Percentiles rank a stretch among this genome's conserved stretches.
phyloP scores from a whole-genome alignment of 1,284 basidiomycete species.

The Wallemia ichthyophaga region DNA sequence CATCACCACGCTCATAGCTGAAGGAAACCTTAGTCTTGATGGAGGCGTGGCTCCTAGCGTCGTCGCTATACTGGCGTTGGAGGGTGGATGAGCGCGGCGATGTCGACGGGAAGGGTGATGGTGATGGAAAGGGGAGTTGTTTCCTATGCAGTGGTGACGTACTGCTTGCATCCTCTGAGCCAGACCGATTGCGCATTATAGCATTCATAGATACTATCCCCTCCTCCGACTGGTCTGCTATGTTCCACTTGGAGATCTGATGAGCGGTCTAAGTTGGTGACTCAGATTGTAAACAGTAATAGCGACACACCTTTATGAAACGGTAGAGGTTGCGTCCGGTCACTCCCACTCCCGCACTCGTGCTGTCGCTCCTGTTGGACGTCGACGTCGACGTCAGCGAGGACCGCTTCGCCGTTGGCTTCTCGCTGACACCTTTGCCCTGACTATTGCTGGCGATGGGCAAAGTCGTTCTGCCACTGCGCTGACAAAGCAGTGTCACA shows the following conservation, averaged over 20 bases:
- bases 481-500: constrained; percentile 68
- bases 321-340: constrained; percentile 45
- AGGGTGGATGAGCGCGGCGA: too few species aligned
- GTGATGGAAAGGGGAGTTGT: too few species aligned
- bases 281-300: too few species aligned
- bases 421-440: too few species aligned
- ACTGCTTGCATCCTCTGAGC: background rate
- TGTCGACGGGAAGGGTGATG: too few species aligned
- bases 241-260: background rate
- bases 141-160: too few species aligned
- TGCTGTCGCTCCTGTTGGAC: too few species aligned
- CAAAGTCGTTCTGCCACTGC: constrained; percentile 59
- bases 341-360: too few species aligned
- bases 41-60: background rate
- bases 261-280: background rate
- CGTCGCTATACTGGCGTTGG: background rate
- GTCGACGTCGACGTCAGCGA: too few species aligned
- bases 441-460: constrained; percentile 51
- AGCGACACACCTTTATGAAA: constrained; percentile 38
- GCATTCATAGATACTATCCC: background rate
- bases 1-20: background rate
- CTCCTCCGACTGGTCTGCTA: background rate
- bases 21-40: background rate
- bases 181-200: background rate
- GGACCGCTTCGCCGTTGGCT: too few species aligned